phyloP scores from a whole-genome alignment of 371 early-diverging fungal genomes.

The Sporodiniella umbellata region DNA sequence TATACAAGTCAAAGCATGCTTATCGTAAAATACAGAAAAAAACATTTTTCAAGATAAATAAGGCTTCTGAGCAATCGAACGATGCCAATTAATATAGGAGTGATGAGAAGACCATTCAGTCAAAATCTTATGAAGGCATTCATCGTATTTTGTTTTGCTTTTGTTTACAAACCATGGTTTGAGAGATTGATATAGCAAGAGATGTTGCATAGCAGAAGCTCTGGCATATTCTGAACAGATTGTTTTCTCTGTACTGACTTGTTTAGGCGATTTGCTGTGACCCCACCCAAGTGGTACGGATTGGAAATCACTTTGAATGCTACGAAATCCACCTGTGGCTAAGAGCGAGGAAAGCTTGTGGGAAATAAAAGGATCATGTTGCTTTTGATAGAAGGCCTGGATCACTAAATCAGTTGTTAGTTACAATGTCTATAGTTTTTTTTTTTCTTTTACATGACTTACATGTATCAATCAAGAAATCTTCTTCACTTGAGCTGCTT shows the following conservation, averaged over 20 bases:
- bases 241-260: no score
- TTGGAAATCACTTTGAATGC: constrained; percentile 40
- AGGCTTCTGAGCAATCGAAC: constrained; percentile 35
- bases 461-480: constrained; percentile 32
- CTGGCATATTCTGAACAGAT: constrained; percentile 19
- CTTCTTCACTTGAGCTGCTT: constrained; percentile 22
- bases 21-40: not conserved
- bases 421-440: not conserved
- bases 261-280: constrained; percentile 4
- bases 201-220: constrained; percentile 24
- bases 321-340: constrained; percentile 35
- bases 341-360: constrained; percentile 24
- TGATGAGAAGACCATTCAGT: constrained; percentile 21
- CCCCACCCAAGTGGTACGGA: constrained; percentile 42
- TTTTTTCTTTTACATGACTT: no score
- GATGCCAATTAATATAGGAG: constrained; percentile 39
- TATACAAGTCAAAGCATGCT: not conserved
- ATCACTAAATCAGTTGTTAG: constrained; percentile 8
- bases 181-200: constrained; percentile 25
- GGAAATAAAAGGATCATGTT: constrained; percentile 11
- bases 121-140: constrained; percentile 14
- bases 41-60: not conserved
- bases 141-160: constrained; percentile 6
- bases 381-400: not conserved
- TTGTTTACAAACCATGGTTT: constrained; percentile 23